Base-by-base conservation (phyloP, 345 rosid species). In the Moricandia moricandioides region DNA sequence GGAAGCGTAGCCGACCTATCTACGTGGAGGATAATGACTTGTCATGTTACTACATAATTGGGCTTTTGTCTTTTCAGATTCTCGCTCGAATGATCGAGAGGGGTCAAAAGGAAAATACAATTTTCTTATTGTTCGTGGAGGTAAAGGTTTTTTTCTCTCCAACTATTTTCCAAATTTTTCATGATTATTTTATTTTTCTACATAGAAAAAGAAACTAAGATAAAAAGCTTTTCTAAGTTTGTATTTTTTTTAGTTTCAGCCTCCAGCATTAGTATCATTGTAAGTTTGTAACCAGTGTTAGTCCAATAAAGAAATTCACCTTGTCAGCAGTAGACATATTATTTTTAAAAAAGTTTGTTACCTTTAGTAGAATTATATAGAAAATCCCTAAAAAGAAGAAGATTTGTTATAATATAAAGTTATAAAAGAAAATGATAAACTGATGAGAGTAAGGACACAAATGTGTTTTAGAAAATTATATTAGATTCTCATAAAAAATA, bases 1-100 rank as follows among this genome's bases (percentile, higher is more conserved):
- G 70, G 51, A 54, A 76, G 75, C 70, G 16, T 29, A 76, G 55
- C 79, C 79, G 79, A 62, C 75, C 74, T 39, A 45, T 14, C 70
- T 76, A 69, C 79, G 79, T 76, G 79, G 75, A 69, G 58, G 73
- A 76, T 62, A 69, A 18, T 69, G 79, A 76, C 75, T 76, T 69
- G 79, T 62, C 79, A 76, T 76, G 59, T 52, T 39, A 54, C 65
- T 76, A 69, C 37, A 40, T 18, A 57, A 52, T 54, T 26, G 35
- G 11, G 49, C 27, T 75, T 76, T 76, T 62, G 74, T 69, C 69
- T 52, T 62, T 59, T 73, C 30, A 52, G 55, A 69, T 62, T 62
- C 78, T 65, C 29, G 62, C 74, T 8, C 4, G 74, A 76, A 69
- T 37, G 62, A 67, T 76, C 74, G 13, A 76, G n/a, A 70, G 57